Evolutionary conservation across 768 basidiomycete genomes (phyloP).

Genomic region (Lactifluus subvellereus): DNA sequence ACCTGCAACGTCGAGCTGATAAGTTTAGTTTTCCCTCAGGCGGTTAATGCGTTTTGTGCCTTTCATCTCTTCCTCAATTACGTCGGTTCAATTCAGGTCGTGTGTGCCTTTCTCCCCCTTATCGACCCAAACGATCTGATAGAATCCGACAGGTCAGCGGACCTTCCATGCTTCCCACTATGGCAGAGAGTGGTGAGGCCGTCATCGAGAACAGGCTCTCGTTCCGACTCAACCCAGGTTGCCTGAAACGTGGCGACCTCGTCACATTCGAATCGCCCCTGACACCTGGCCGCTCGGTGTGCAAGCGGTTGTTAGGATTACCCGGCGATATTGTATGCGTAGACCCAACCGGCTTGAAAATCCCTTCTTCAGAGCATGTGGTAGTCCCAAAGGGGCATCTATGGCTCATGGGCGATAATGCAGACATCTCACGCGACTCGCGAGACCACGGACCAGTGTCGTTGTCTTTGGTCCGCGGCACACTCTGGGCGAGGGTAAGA

Average conservation of each 20-base stretch:
- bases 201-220: conserved; percentile 60
- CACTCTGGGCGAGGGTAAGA: conserved; percentile 58
- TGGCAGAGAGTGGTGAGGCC: conserved; percentile 52
- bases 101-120: conserved; percentile 28
- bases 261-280: conserved; percentile 66
- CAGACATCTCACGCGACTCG: conserved; percentile 78
- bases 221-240: conserved; percentile 43
- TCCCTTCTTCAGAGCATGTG: conserved; percentile 66
- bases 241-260: conserved; percentile 68
- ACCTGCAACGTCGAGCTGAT: conserved; percentile 34
- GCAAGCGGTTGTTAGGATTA: conserved; percentile 86
- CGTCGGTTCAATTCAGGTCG: conserved; percentile 50
- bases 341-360: conserved; percentile 68
- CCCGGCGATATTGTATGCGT: conserved; percentile 87
- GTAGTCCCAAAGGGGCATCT: conserved; percentile 78
- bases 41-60: conserved; percentile 48
- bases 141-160: conserved; percentile 49
- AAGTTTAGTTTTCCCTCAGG: not conserved
- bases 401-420: conserved; percentile 91
- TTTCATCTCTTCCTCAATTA: conserved; percentile 60
- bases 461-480: conserved; percentile 66
- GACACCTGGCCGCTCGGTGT: conserved; percentile 59
- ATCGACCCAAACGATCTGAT: not conserved
- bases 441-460: conserved; percentile 91
- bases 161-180: conserved; percentile 78